Evolutionary conservation across 2,329 filamentous ascomycete genomes (phyloP).

Genomic region (Shiraia sp.): DNA sequence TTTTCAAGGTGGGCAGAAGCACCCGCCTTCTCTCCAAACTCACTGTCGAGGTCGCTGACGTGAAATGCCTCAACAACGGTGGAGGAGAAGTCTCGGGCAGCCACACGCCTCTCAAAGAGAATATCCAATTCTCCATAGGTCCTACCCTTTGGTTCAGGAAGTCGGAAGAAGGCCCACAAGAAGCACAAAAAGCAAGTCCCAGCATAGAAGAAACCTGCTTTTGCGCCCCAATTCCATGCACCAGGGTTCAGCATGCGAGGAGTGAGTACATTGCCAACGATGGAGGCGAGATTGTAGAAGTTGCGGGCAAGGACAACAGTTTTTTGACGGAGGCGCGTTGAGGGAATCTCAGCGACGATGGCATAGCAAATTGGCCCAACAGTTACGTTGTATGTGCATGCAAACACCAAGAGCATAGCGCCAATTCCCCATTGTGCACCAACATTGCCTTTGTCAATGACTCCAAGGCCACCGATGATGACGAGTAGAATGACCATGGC

Average conservation of each 20-base stretch:
- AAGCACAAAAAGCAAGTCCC: slow-evolving; percentile 78
- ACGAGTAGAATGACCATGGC: slow-evolving; percentile 66
- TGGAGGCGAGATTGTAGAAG: slow-evolving; percentile 74
- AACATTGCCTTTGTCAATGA: slow-evolving; percentile 50
- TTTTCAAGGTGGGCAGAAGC: slow-evolving; percentile 30
- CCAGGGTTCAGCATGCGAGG: slow-evolving; percentile 43
- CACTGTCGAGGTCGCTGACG: slow-evolving; percentile 20
- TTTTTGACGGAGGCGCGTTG: slow-evolving; percentile 84
- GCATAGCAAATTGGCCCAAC: slow-evolving; percentile 91
- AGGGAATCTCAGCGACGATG: slow-evolving; percentile 81
- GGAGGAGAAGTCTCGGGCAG: slow-evolving; percentile 35
- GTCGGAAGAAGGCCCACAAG: slow-evolving; percentile 77
- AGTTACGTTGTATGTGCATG: slow-evolving; percentile 80
- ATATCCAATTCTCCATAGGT: slow-evolving; percentile 85
- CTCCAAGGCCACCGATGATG: slow-evolving; percentile 78
- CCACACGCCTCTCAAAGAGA: slow-evolving; percentile 66
- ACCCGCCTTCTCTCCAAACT: slow-evolving; percentile 28
- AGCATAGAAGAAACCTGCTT: slow-evolving; percentile 84
- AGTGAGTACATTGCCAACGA: slow-evolving; percentile 64
- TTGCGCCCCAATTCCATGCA: slow-evolving; percentile 70
- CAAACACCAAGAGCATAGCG: slow-evolving; percentile 39
- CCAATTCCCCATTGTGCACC: slow-evolving; percentile 51
- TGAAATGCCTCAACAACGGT: slow-evolving; percentile 33
- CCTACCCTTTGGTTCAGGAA: slow-evolving; percentile 78
- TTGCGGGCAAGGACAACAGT: slow-evolving; percentile 84